These are phyloP conservation scores for Saccharomyces hybrid DNA, from an alignment of 1,139 yeast species.

Conservation along the genomic window DNA sequence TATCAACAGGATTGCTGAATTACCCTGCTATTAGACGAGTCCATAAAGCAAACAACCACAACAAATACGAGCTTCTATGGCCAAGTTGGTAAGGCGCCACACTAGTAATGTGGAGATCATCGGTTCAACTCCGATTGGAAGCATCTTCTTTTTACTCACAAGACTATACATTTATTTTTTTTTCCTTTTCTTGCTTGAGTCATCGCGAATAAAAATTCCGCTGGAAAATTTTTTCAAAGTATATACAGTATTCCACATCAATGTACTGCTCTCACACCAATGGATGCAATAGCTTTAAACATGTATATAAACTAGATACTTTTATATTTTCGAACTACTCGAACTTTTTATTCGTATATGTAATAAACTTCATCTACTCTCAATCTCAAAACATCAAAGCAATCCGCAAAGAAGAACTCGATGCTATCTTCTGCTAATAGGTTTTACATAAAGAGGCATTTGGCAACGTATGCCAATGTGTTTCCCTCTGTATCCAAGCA, in stretches of 20 bases:
- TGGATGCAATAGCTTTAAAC: neutral
- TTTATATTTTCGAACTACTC: neutral
- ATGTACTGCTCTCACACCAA: neutral
- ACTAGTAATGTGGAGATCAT: conserved; percentile 88
- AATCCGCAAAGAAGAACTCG: no score
- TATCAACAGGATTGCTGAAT: no score
- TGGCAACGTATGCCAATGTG: no score
- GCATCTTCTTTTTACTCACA: neutral
- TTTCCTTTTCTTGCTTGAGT: neutral
- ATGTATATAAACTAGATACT: neutral
- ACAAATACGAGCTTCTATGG: conserved; percentile 43
- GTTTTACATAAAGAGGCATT: no score
- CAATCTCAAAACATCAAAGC: no score
- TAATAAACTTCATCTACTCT: no score
- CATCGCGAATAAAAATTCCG: neutral
- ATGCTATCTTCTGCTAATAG: no score
- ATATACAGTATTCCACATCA: neutral
- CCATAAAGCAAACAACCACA: no score
- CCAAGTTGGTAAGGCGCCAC: conserved; percentile 91
- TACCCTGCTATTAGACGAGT: no score
- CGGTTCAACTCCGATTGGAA: no score
- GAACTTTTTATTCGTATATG: no score
- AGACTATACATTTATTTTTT: conserved; percentile 3
- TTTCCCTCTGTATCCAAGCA: no score
- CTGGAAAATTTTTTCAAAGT: neutral